Base-by-base conservation (phyloP, 1,139 yeast genomes). In the Chernovozyma aurita region DNA sequence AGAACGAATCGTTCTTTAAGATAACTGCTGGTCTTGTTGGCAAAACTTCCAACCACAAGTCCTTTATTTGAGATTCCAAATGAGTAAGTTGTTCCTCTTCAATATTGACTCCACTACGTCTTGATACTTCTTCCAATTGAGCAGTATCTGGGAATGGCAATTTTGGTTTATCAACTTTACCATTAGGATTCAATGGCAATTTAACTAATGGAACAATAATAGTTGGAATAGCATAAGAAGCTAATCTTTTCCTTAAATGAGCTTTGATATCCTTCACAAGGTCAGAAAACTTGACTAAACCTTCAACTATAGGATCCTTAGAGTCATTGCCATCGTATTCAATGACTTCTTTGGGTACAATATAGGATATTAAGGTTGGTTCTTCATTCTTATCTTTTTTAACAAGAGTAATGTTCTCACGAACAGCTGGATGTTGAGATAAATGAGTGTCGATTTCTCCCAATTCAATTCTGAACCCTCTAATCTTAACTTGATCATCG, bases 391-490 rank as follows among this genome's bases (percentile, higher is more conserved):
- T 84, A 61, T 90, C 95, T 55, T 92, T 83, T 54, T 94, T 80
- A n/a, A 92, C 97, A 43, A 92, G 69, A 1, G 97, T 92, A 34
- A 87, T 71, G 54, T 92, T 92, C 61, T 92, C 97, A 59, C 97
- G 80, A 36, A 92, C 95, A 46, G 80, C 66, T 3, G 92, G 84
- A 65, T 88, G 96, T 59, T 87, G 95, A 12, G 97, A 87, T 45
- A 94, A 76, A 55, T 92, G 95, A 16, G 98, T 94, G 58, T 94
- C 97, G 53, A 94, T 94, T 63, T 94, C 99, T 45, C 99, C 98
- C 39, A 94, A 71, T 63, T 94, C 98, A 47, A 94, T 94, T 66
- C 99, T 80, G 76, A 94, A 94, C 2, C 99, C 99, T 65, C 98
- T 80, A 46, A 94, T 92, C 63, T 94, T 94, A 43, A 94, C 97